phyloP scores from a whole-genome alignment of 2,329 filamentous ascomycete species.

The Fonsecaea multimorphosa region DNA sequence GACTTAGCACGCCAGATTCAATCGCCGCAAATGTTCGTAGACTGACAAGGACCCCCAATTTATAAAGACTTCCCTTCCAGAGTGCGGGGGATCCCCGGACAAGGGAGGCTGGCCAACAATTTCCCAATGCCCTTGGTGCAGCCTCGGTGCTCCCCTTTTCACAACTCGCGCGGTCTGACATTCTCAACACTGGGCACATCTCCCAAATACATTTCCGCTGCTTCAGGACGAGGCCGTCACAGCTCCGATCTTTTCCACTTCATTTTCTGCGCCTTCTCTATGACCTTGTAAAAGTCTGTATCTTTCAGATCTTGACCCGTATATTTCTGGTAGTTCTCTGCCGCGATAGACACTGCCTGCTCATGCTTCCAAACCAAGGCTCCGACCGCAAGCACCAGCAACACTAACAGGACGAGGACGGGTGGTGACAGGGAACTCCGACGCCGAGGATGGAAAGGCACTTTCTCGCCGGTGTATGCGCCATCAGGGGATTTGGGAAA shows the following conservation, averaged over 20 bases:
- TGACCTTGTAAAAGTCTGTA: constrained; percentile 18
- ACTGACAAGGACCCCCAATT: too few species aligned
- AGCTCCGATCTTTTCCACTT: constrained; percentile 21
- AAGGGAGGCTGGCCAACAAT: neutral
- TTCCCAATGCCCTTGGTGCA: neutral
- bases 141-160: neutral
- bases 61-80: too few species aligned
- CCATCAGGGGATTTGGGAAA: constrained; percentile 23
- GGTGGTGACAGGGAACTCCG: constrained; percentile 3
- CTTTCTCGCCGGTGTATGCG: constrained; percentile 23
- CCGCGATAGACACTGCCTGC: constrained; percentile 13
- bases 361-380: constrained; percentile 14
- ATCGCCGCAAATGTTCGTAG: too few species aligned
- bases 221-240: neutral
- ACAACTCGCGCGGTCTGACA: neutral
- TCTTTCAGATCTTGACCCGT: constrained; percentile 18
- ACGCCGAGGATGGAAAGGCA: constrained; percentile 10
- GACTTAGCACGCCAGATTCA: too few species aligned
- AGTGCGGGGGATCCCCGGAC: too few species aligned
- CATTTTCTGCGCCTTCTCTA: constrained; percentile 21
- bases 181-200: neutral
- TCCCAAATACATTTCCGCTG: neutral
- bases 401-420: constrained; percentile 13
- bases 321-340: constrained; percentile 20
- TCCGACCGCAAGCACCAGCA: constrained; percentile 11